Evolutionary conservation across 225 moss, liverwort and hornwort genomes (phyloP).

Genomic region (Anthoceros angustus): DNA sequence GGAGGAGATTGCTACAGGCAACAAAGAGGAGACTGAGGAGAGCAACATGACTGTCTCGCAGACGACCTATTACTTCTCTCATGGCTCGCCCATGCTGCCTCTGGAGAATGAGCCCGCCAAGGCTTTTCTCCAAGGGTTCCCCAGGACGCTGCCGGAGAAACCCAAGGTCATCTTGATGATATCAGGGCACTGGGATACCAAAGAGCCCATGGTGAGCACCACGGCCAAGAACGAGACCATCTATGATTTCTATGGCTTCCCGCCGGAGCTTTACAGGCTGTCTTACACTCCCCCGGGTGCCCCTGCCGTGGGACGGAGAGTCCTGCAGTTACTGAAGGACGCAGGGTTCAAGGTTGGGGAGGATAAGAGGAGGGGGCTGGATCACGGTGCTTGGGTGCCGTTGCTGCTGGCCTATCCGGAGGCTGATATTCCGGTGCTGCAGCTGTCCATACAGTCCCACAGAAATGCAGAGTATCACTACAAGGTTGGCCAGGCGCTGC

Average conservation of each 20-base stretch:
- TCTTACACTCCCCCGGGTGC: slow-evolving; percentile 58
- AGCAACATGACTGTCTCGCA: neutral
- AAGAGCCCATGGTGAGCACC: slow-evolving; percentile 38
- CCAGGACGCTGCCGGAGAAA: slow-evolving; percentile 14
- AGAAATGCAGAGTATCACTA: slow-evolving; percentile 52
- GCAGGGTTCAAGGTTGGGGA: slow-evolving; percentile 55
- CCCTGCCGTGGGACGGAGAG: slow-evolving; percentile 43
- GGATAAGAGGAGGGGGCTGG: slow-evolving; percentile 52
- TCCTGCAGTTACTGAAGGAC: slow-evolving; percentile 37
- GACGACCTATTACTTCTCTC: slow-evolving; percentile 40
- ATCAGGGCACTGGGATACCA: slow-evolving; percentile 76
- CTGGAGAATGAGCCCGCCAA: slow-evolving; percentile 14
- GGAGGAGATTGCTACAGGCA: too few relatives aligned
- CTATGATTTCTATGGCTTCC: slow-evolving; percentile 64
- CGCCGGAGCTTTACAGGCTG: slow-evolving; percentile 51
- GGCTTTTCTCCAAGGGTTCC: slow-evolving; percentile 21
- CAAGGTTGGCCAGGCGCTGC: slow-evolving; percentile 56
- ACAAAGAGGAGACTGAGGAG: too few relatives aligned
- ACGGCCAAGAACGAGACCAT: slow-evolving; percentile 33
- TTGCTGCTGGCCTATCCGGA: slow-evolving; percentile 54
- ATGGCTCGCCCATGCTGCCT: slow-evolving; percentile 38
- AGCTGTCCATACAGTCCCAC: slow-evolving; percentile 47
- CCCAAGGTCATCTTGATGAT: slow-evolving; percentile 62
- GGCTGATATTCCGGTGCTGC: slow-evolving; percentile 52
- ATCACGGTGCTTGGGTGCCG: slow-evolving; percentile 82